These are phyloP conservation scores for Phytophthora pisi DNA, from an alignment of 352 stramenopile genomes.

Conservation along the genomic window DNA sequence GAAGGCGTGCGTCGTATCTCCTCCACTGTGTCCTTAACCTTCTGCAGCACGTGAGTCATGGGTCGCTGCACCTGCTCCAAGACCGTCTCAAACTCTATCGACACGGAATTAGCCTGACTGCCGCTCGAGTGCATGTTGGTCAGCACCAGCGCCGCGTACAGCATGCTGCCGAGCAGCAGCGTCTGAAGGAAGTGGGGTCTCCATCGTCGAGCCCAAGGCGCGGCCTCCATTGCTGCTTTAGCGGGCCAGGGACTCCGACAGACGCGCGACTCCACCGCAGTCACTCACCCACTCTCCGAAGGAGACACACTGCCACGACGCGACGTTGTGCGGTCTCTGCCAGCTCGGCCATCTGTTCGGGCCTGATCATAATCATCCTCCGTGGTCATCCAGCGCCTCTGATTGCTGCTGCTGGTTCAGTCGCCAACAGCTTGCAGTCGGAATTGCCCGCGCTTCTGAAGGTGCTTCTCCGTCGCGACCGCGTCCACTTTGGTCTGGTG, in stretches of 20 bases:
- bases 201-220: slow-evolving; percentile 4
- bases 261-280: slow-evolving; percentile 3
- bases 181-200: slow-evolving; percentile 9
- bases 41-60: slow-evolving; percentile 16
- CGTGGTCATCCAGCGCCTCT: neutral
- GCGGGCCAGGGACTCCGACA: slow-evolving; percentile 6
- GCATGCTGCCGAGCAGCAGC: slow-evolving; percentile 21
- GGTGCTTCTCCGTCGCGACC: slow-evolving; percentile 7
- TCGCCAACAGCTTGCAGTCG: neutral
- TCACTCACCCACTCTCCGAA: too few relatives aligned
- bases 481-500: slow-evolving; percentile 16
- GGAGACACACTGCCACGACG: slow-evolving; percentile 1
- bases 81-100: slow-evolving; percentile 5
- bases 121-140: slow-evolving; percentile 18
- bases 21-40: slow-evolving; percentile 18
- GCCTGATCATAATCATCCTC: neutral
- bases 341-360: slow-evolving; percentile 4
- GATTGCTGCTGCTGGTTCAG: neutral
- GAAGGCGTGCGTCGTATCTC: slow-evolving; percentile 24
- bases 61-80: slow-evolving; percentile 22
- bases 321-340: slow-evolving; percentile 19
- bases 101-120: slow-evolving; percentile 11
- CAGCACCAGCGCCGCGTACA: slow-evolving; percentile 23
- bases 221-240: slow-evolving; percentile 7
- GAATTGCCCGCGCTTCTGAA: slow-evolving; percentile 9